phyloP scores from a whole-genome alignment of 1,284 basidiomycete genomes.

The Sparassis latifolia region DNA sequence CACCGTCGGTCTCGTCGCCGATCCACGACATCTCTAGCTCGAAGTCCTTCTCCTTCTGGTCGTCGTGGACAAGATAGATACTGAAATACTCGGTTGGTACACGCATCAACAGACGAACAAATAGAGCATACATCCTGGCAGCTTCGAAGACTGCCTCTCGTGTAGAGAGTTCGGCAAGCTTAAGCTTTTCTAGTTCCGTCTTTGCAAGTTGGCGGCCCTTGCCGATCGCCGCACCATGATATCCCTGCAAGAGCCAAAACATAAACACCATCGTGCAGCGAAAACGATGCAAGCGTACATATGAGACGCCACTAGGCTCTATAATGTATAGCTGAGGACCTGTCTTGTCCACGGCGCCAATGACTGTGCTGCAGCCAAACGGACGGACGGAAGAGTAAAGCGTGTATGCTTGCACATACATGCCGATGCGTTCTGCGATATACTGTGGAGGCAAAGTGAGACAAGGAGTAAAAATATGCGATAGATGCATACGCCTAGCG shows the following conservation, averaged over 20 bases:
- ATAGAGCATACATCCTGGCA: conserved; percentile 79
- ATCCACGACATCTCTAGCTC: conserved; percentile 99
- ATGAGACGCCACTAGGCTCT: conserved; percentile 93
- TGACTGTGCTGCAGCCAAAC: conserved; percentile 91
- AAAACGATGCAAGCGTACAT: conserved; percentile 43
- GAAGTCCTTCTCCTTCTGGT: conserved; percentile 96
- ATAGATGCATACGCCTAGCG: conserved; percentile 61
- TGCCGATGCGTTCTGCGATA: conserved; percentile 79
- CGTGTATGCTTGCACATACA: conserved; percentile 94
- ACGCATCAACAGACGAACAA: not conserved
- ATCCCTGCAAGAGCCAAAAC: conserved; percentile 50
- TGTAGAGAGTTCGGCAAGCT: conserved; percentile 70
- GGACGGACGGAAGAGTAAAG: conserved; percentile 97
- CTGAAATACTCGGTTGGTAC: conserved; percentile 37
- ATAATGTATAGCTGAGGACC: conserved; percentile 89
- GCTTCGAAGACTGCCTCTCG: conserved; percentile 89
- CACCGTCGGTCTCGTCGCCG: conserved; percentile 75
- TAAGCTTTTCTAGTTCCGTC: conserved; percentile 97
- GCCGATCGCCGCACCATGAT: conserved; percentile 90
- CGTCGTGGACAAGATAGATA: conserved; percentile 97
- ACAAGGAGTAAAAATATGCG: not conserved
- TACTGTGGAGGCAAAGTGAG: conserved; percentile 36
- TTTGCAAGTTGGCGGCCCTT: conserved; percentile 97
- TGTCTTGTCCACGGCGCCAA: conserved; percentile 85
- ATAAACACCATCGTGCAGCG: not conserved